Base-by-base conservation (phyloP, 2,329 filamentous ascomycete species). In the Hymenoscyphus scutula region DNA sequence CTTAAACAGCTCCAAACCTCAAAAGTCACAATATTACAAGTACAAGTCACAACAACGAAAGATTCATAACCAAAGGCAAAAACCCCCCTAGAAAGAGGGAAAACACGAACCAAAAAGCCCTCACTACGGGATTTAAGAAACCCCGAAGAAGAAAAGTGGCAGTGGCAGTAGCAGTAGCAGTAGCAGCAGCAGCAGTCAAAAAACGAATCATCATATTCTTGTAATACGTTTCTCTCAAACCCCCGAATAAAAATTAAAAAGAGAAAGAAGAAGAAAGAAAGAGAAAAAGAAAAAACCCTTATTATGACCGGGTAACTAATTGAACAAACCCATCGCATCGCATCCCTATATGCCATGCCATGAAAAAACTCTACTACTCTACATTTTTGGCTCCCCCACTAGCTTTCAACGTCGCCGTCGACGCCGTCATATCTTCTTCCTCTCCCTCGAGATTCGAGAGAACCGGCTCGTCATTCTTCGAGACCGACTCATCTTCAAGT, bases 321-420 rank as follows among this genome's bases (percentile, higher is more conserved):
- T 48, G n/a, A 48, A 48, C 41, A 48, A 4, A n/a, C n/a, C n/a
- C n/a, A n/a, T n/a, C n/a, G n/a, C n/a, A n/a, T n/a, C n/a, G 3
- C 19, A 23, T 19, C 41, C 19, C n/a, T 25, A n/a, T 23, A 23
- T 23, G 41, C 13, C n/a, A 45, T n/a, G n/a, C n/a, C n/a, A n/a
- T n/a, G n/a, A n/a, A n/a, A n/a, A n/a, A n/a, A 11, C 45, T 67
- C 65, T 71, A 68, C 65, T 71, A 68, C 62, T 69, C 68, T 68
- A 67, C 65, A 66, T 59, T 64, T 53, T 62, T n/a, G n/a, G n/a
- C n/a, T n/a, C n/a, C 62, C 34, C 58, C 45, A 19, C 29, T 19
- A 32, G 56, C 30, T 25, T 71, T 72, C 25, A 69, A 30, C 1
- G 69, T 71, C 15, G 62, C 63, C n/a, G 66, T 69, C n/a, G 68